These are phyloP conservation scores for Trichoderma asperellum DNA, from an alignment of 2,329 filamentous ascomycete genomes.

Conservation along the genomic window DNA sequence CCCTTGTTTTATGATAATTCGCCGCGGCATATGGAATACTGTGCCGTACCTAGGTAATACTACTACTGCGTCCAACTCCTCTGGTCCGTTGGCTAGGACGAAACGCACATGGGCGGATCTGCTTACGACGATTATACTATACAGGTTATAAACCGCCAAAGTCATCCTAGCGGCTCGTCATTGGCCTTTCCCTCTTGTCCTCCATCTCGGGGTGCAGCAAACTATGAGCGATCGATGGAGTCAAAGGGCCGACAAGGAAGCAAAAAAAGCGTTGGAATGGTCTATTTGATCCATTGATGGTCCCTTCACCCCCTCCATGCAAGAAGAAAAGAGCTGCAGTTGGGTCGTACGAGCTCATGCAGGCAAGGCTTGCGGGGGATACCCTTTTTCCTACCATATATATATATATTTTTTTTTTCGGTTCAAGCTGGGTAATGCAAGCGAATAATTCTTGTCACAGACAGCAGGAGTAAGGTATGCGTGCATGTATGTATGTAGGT, in stretches of 20 bases:
- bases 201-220: constrained; percentile 8
- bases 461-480: neutral
- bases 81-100: neutral
- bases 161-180: neutral
- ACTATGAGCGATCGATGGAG: neutral
- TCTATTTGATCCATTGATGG: neutral
- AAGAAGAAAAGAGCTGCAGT: neutral
- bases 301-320: neutral
- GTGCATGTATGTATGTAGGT: neutral
- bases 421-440: neutral
- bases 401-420: no score
- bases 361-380: neutral
- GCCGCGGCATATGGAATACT: neutral
- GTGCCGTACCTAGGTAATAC: neutral
- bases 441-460: neutral
- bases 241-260: neutral
- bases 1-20: neutral
- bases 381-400: neutral
- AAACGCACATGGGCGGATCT: neutral
- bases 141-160: neutral
- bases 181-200: neutral
- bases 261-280: neutral
- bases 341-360: constrained; percentile 18
- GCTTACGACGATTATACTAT: neutral
- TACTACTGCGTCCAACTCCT: no score